Evolutionary conservation across 345 rosid genomes (phyloP).

Genomic region (Dovyalis caffra): DNA sequence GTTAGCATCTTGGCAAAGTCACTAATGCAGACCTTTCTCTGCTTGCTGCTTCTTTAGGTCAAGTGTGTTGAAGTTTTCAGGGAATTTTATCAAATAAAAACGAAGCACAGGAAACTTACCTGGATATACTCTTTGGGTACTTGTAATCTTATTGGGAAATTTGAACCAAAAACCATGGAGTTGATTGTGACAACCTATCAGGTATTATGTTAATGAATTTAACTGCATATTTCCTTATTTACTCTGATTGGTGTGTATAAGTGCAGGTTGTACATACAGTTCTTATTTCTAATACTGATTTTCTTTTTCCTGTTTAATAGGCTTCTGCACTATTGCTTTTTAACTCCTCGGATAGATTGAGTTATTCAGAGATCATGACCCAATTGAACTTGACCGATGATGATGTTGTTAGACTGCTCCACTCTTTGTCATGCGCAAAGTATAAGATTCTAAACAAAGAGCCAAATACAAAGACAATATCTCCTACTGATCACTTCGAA

Average conservation of each 20-base stretch:
- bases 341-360: conserved; percentile 36
- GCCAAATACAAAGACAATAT: conserved; percentile 32
- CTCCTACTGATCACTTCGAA: conserved; percentile 39
- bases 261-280: neutral
- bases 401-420: conserved; percentile 42
- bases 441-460: conserved; percentile 42
- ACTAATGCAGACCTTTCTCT: conserved; percentile 7
- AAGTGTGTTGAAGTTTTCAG: conserved; percentile 55
- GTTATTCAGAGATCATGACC: conserved; percentile 41
- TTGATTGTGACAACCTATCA: conserved; percentile 52
- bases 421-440: conserved; percentile 43
- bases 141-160: conserved; percentile 58
- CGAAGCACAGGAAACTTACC: conserved; percentile 55
- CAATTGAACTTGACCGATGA: conserved; percentile 32
- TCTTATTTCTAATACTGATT: neutral
- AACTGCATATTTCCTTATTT: neutral
- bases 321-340: conserved; percentile 41
- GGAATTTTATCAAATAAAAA: conserved; percentile 53
- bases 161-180: conserved; percentile 56
- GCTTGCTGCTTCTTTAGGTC: conserved; percentile 12
- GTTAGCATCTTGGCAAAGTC: neutral
- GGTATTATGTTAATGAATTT: conserved; percentile 15
- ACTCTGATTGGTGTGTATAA: neutral
- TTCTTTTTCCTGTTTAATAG: conserved; percentile 14
- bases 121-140: conserved; percentile 71